Conservation (phyloP, 164 flowering plant species). For the Stephania yunnanensis region DNA sequence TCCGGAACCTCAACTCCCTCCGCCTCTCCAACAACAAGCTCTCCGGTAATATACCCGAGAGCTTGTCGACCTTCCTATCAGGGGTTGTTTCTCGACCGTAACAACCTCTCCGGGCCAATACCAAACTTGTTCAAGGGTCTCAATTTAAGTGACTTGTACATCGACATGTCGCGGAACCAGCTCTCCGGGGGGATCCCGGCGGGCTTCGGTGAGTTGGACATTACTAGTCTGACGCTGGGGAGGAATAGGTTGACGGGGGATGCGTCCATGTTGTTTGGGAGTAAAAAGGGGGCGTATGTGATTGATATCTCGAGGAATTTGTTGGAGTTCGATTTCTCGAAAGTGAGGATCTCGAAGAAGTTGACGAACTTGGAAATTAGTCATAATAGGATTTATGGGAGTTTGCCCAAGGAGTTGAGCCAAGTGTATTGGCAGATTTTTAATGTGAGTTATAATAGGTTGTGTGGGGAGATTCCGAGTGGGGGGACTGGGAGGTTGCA, state of each 20-base stretch:
- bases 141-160: constrained; percentile 4
- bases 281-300: neutral
- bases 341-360: constrained; percentile 32
- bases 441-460: constrained; percentile 33
- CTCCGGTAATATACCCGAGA: constrained; percentile 55
- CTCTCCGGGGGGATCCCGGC: constrained; percentile 55
- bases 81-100: constrained; percentile 41
- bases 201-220: constrained; percentile 27
- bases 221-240: constrained; percentile 34
- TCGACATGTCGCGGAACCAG: constrained; percentile 56
- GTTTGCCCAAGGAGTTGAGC: constrained; percentile 24
- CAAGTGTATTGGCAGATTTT: constrained; percentile 13
- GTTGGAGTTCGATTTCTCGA: constrained; percentile 52
- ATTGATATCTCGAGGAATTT: constrained; percentile 47
- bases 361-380: constrained; percentile 34
- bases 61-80: constrained; percentile 37
- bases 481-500: neutral
- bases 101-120: constrained; percentile 56
- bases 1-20: constrained; percentile 32
- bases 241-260: constrained; percentile 38
- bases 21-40: constrained; percentile 55
- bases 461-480: constrained; percentile 34
- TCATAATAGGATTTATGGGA: constrained; percentile 51
- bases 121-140: constrained; percentile 33
- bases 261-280: constrained; percentile 38